Percentiles rank a stretch among this genome's conserved stretches.
phyloP scores from a whole-genome alignment of 2,329 filamentous ascomycete genomes.

The Aureobasidium sp. region DNA sequence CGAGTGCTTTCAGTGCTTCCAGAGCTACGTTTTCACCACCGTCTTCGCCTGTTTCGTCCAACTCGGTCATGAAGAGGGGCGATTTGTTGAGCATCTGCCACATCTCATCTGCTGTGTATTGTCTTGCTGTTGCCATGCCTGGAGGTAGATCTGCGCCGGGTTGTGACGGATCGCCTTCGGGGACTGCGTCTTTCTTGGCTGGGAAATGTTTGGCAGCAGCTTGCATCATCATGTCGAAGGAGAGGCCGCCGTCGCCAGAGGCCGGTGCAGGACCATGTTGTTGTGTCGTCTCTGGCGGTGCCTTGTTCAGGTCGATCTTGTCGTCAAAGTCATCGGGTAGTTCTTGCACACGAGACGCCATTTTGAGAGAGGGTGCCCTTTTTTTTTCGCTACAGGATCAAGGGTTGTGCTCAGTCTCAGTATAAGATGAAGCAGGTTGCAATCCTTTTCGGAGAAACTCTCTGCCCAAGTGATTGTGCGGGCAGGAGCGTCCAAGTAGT shows the following conservation, averaged over 20 bases:
- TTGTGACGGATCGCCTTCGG: constrained; percentile 19
- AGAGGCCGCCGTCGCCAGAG: constrained; percentile 29
- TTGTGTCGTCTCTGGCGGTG: constrained; percentile 19
- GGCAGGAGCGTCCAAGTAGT: not conserved
- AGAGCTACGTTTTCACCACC: constrained; percentile 72
- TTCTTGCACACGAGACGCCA: constrained; percentile 36
- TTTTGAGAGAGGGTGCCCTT: not conserved
- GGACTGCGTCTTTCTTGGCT: constrained; percentile 14
- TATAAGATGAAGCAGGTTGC: no score
- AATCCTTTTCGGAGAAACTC: no score
- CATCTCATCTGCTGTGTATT: constrained; percentile 54
- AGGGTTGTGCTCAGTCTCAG: not conserved
- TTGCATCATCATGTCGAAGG: constrained; percentile 27
- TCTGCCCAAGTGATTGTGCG: not conserved
- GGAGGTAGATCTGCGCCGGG: constrained; percentile 48
- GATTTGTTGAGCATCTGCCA: constrained; percentile 59
- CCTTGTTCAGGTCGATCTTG: constrained; percentile 34
- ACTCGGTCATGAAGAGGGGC: constrained; percentile 92
- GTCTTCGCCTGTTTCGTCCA: constrained; percentile 54
- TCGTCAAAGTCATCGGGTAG: constrained; percentile 46
- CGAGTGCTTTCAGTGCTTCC: constrained; percentile 80
- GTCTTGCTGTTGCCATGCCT: constrained; percentile 50
- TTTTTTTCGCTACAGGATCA: not conserved
- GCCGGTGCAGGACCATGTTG: constrained; percentile 9
- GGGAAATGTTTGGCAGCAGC: constrained; percentile 15